These are phyloP conservation scores for Pseudocercospora ulei DNA, from an alignment of 2,329 filamentous ascomycete species.

Conservation along the genomic window DNA sequence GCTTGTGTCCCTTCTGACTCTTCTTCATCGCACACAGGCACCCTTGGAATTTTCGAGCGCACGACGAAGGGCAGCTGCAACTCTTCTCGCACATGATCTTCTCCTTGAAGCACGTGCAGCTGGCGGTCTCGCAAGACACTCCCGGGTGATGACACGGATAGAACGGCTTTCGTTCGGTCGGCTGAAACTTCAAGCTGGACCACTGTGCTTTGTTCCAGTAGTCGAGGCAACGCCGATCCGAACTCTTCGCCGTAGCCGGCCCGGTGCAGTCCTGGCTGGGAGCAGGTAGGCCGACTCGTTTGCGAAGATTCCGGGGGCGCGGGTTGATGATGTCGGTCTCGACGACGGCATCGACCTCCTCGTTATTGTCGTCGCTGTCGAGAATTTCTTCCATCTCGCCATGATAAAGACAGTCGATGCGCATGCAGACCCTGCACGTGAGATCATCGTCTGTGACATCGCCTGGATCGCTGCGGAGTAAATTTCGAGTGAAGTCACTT, in stretches of 20 bases:
- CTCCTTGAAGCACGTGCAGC: slow-evolving; percentile 54
- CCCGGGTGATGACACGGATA: slow-evolving; percentile 62
- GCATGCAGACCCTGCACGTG: slow-evolving; percentile 29
- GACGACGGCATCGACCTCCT: slow-evolving; percentile 20
- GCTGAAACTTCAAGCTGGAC: slow-evolving; percentile 12
- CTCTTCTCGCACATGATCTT: slow-evolving; percentile 62
- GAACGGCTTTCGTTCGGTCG: slow-evolving; percentile 45
- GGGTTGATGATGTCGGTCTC: slow-evolving; percentile 32
- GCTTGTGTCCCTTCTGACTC: slow-evolving; percentile 35
- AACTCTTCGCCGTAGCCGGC: slow-evolving; percentile 8
- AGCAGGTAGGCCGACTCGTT: slow-evolving; percentile 24
- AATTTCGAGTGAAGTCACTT: slow-evolving; percentile 19
- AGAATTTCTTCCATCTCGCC: slow-evolving; percentile 35
- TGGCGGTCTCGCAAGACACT: slow-evolving; percentile 48
- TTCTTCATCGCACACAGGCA: slow-evolving; percentile 34
- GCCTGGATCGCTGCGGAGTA: slow-evolving; percentile 14
- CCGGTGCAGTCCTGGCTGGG: not conserved
- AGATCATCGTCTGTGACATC: slow-evolving; percentile 15
- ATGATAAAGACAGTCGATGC: slow-evolving; percentile 35
- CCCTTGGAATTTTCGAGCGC: slow-evolving; percentile 44
- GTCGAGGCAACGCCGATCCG: slow-evolving; percentile 11
- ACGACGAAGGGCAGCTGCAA: slow-evolving; percentile 55
- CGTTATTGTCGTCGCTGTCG: slow-evolving; percentile 14
- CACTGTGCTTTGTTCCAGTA: slow-evolving; percentile 20
- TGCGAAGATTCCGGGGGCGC: slow-evolving; percentile 28